These are phyloP conservation scores for Cucurbita maxima DNA, from an alignment of 306 rosid genomes.

Conservation along the genomic window DNA sequence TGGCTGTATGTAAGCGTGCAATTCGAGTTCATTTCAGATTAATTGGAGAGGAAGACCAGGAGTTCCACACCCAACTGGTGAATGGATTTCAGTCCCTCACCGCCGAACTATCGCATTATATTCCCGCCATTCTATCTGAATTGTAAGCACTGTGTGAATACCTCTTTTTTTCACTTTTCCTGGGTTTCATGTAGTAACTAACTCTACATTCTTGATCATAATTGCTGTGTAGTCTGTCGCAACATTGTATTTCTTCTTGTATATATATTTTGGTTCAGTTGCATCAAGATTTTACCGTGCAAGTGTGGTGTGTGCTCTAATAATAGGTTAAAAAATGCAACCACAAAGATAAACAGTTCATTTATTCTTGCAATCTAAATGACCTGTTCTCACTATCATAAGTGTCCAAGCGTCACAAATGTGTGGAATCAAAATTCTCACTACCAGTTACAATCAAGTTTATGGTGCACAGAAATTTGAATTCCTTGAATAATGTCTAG, in stretches of 20 bases:
- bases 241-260: not conserved
- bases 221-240: not conserved
- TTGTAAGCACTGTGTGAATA: constrained; percentile 22
- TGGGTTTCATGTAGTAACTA: not conserved
- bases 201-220: not conserved
- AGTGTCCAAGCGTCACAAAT: not conserved
- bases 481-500: not conserved
- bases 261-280: not conserved
- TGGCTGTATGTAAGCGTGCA: constrained; percentile 99
- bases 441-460: not conserved
- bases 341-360: not conserved
- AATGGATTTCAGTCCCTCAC: constrained; percentile 94
- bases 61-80: constrained; percentile 94
- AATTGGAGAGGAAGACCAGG: constrained; percentile 97
- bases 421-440: not conserved
- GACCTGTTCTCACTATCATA: not conserved
- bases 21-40: constrained; percentile 84
- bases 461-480: not conserved
- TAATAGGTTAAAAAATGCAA: not conserved
- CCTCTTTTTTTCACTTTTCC: not conserved
- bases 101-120: constrained; percentile 88
- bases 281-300: not conserved
- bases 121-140: constrained; percentile 93
- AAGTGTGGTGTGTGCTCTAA: not conserved
- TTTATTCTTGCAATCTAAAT: not conserved